Percentiles rank a stretch among this genome's conserved stretches.
These are phyloP conservation scores for Rhododendron henanense DNA, from an alignment of 148 eudicot species.

Conservation along the genomic window DNA sequence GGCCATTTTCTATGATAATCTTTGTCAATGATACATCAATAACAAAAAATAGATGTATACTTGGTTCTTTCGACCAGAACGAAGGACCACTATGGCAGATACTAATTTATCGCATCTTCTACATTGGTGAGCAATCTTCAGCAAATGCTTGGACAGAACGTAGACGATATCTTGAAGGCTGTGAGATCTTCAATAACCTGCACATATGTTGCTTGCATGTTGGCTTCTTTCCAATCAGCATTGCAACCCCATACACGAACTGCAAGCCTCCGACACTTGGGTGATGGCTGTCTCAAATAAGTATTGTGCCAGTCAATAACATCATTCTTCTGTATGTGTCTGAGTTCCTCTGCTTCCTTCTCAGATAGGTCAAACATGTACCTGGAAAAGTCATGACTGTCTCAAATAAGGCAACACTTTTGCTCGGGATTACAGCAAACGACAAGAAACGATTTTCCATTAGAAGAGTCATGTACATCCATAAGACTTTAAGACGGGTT, in stretches of 20 bases:
- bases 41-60: not conserved
- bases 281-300: conserved; percentile 52
- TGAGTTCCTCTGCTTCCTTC: conserved; percentile 68
- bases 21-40: not conserved
- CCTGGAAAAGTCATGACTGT: conserved; percentile 31
- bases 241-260: conserved; percentile 85
- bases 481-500: not conserved
- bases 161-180: conserved; percentile 52
- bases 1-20: not conserved
- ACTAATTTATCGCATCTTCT: not conserved
- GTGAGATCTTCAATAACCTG: conserved; percentile 47
- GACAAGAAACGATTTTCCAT: not conserved
- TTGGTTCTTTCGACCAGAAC: conserved; percentile 7
- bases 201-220: conserved; percentile 21
- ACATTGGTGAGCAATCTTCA: conserved; percentile 24
- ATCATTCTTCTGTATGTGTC: conserved; percentile 47
- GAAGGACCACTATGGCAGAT: not conserved
- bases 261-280: conserved; percentile 76
- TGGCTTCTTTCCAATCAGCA: conserved; percentile 46
- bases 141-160: conserved; percentile 62
- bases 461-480: not conserved
- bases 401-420: no score
- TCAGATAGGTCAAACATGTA: conserved; percentile 78
- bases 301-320: conserved; percentile 62
- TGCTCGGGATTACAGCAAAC: no score